Conservation (phyloP, 352 stramenopile species). For the Peronosclerospora sorghi region DNA sequence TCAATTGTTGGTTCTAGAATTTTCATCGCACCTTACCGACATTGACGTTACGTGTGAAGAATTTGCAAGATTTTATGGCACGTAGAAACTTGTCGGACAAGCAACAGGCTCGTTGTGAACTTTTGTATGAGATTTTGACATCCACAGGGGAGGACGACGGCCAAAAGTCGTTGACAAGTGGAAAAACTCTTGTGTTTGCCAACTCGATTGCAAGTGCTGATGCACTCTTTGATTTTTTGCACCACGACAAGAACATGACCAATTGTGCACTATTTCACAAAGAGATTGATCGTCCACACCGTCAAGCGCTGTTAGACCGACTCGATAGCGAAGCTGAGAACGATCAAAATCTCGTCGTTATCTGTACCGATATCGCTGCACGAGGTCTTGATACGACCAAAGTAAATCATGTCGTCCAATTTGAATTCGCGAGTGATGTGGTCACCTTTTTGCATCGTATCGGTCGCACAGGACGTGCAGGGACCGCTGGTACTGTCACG, state of each 20-base stretch:
- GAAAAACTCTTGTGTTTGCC: slow-evolving; percentile 58
- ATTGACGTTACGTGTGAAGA: slow-evolving; percentile 25
- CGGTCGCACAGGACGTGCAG: slow-evolving; percentile 54
- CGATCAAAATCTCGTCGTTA: slow-evolving; percentile 30
- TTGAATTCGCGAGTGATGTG: slow-evolving; percentile 73
- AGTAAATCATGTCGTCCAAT: slow-evolving; percentile 67
- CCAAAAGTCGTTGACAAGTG: neutral
- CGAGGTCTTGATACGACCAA: slow-evolving; percentile 60
- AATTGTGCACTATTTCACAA: slow-evolving; percentile 48
- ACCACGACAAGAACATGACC: slow-evolving; percentile 20
- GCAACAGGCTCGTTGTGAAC: slow-evolving; percentile 26
- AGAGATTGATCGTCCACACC: slow-evolving; percentile 38
- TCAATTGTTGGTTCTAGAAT: slow-evolving; percentile 31
- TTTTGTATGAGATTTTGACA: slow-evolving; percentile 41
- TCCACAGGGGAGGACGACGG: neutral
- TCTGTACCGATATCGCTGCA: slow-evolving; percentile 73
- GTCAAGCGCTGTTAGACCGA: slow-evolving; percentile 31
- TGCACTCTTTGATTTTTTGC: slow-evolving; percentile 39
- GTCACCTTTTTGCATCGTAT: slow-evolving; percentile 76
- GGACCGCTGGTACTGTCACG: slow-evolving; percentile 39
- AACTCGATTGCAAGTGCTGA: slow-evolving; percentile 69
- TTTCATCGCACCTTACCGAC: slow-evolving; percentile 62
- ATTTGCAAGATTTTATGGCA: slow-evolving; percentile 31
- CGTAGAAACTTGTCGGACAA: slow-evolving; percentile 9
- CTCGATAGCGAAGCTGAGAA: slow-evolving; percentile 23